Evolutionary conservation across 306 rosid genomes (phyloP).

Genomic region (Senna siamea): DNA sequence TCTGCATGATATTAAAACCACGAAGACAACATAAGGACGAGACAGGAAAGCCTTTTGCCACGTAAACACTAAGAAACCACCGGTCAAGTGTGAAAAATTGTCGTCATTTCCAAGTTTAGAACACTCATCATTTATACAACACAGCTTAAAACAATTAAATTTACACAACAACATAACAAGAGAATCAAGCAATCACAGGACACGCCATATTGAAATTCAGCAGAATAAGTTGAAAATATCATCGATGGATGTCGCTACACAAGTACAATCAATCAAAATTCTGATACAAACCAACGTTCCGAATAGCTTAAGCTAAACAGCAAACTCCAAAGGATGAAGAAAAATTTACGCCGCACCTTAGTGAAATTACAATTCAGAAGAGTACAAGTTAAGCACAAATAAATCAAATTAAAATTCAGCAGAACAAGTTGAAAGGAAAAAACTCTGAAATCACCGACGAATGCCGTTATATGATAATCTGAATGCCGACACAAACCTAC

Average conservation of each 20-base stretch:
- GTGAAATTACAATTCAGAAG: neutral
- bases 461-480: neutral
- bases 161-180: neutral
- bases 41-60: neutral
- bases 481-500: neutral
- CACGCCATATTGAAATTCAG: neutral
- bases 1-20: conserved; percentile 46
- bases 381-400: neutral
- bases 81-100: neutral
- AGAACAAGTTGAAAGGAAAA: neutral
- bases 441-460: neutral
- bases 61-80: neutral
- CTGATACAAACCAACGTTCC: neutral
- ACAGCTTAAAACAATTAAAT: too few relatives aligned
- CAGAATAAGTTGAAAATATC: neutral
- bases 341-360: neutral
- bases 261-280: neutral
- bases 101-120: neutral
- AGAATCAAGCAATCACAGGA: neutral
- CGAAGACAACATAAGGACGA: neutral
- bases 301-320: neutral
- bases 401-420: neutral
- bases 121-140: neutral
- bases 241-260: neutral
- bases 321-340: neutral